Evolutionary conservation across 495 filamentous ascomycete genomes (phyloP), one percentile per base, ranked within the genome.

Genomic region (Penicillium canariense): DNA sequence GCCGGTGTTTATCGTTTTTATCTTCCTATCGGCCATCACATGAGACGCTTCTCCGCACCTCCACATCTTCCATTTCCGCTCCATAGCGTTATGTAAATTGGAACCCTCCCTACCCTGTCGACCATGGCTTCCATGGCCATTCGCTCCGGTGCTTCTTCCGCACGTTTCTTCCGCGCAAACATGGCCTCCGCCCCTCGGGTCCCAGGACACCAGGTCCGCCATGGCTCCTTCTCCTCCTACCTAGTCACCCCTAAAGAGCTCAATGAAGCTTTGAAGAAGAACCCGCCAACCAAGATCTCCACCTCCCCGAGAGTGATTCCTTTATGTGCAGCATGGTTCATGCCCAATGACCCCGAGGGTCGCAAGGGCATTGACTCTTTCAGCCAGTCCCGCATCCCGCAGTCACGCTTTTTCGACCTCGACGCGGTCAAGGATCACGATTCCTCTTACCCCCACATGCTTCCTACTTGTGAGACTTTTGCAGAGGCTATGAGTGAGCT

Each of bases 371-470:
- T 81, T 57, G 75, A 89, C 35, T 84, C 86, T 52, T 97, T 91
- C 78, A 79, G 80, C 53, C 76, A 87, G 60, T 80, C 80, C 58
- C 88, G 88, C 39, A 91, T 98, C 55, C 91, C 93, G 0, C 81
- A 82, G 55, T 84, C 94, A 2, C 86, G 91, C n/a, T 98, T 97
- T 82, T 98, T 98, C 68, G 90, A 97, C 70, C 78, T 98, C 20
- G 95, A 98, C 71, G 87, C 79, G 27, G 80, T 96, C 61, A 92
- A 91, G 57, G 95, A 97, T 66, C 82, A 83, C 61, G 81, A 83
- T 58, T 95, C 89, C 30, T 87, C 88, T 6, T 98, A 96, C 66
- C 93, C 94, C 11, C 94, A 98, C 68, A 98, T 98, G 94, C 87
- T 98, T 6, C 95, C 95, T 3, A 86, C 79, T 17, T 76, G 87